phyloP scores from a whole-genome alignment of 2,329 filamentous ascomycete species.

The Fusarium foetens region DNA sequence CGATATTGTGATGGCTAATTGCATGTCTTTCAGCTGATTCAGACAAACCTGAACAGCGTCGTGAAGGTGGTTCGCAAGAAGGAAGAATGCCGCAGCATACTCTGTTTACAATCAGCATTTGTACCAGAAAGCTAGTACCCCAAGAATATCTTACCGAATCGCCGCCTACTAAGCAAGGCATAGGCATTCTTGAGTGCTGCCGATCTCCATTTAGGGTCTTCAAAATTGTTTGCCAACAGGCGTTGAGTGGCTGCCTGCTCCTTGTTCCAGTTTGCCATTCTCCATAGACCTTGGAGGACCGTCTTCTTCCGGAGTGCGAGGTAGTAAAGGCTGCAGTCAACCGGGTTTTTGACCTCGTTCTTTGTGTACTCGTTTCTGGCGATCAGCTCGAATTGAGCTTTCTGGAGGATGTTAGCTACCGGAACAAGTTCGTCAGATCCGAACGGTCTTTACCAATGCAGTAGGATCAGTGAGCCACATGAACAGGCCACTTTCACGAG shows the following conservation, averaged over 20 bases:
- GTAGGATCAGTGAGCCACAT: constrained; percentile 89
- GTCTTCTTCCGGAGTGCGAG: constrained; percentile 91
- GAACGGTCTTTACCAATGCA: constrained; percentile 68
- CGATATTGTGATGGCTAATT: constrained; percentile 88
- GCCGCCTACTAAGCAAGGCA: constrained; percentile 87
- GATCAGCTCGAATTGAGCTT: constrained; percentile 84
- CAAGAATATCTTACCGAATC: constrained; percentile 73
- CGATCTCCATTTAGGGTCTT: constrained; percentile 85
- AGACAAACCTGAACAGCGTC: constrained; percentile 89
- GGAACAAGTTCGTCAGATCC: neutral
- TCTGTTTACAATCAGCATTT: constrained; percentile 64
- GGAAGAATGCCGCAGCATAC: constrained; percentile 95
- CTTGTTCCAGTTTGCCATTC: constrained; percentile 89
- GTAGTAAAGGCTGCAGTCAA: constrained; percentile 92
- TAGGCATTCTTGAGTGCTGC: constrained; percentile 96
- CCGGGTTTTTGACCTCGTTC: constrained; percentile 85
- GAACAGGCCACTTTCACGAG: constrained; percentile 87
- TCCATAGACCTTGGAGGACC: constrained; percentile 90
- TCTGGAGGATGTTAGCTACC: constrained; percentile 41
- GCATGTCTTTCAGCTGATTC: constrained; percentile 87
- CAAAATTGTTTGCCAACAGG: constrained; percentile 90
- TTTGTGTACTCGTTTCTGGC: constrained; percentile 94
- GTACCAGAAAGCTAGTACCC: neutral
- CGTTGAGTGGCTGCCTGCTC: constrained; percentile 85
- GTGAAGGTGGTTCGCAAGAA: constrained; percentile 84